phyloP scores from a whole-genome alignment of 1,284 basidiomycete genomes.

The Afroboletus lepidellus region DNA sequence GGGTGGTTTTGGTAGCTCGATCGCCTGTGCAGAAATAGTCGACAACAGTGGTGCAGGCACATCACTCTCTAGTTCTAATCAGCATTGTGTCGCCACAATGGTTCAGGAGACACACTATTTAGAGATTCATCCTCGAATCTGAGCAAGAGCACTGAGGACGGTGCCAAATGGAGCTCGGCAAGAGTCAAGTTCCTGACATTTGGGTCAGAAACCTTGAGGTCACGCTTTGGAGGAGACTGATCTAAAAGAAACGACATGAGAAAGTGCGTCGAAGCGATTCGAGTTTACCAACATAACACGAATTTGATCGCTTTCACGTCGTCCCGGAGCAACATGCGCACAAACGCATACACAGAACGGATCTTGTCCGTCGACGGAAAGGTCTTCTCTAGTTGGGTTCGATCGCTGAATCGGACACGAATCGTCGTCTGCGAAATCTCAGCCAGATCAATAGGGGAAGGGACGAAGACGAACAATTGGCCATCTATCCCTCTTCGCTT shows the following conservation, averaged over 20 bases:
- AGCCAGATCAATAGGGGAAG: slow-evolving; percentile 1
- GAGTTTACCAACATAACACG: slow-evolving; percentile 63
- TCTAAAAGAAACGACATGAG: slow-evolving; percentile 41
- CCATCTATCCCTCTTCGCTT: slow-evolving; percentile 63
- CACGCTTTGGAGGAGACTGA: slow-evolving; percentile 77
- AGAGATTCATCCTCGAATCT: slow-evolving; percentile 71
- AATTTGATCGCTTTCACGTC: slow-evolving; percentile 76
- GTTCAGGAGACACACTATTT: slow-evolving; percentile 51
- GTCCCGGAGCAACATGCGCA: slow-evolving; percentile 68
- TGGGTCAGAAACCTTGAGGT: slow-evolving; percentile 76
- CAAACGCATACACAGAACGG: slow-evolving; percentile 78
- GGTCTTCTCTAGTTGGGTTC: slow-evolving; percentile 76
- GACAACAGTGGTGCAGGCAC: slow-evolving; percentile 66
- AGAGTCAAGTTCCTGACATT: slow-evolving; percentile 66
- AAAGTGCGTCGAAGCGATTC: not conserved
- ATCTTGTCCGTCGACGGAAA: slow-evolving; percentile 80
- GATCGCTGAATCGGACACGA: slow-evolving; percentile 77
- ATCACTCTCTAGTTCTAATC: slow-evolving; percentile 39
- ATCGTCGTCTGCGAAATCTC: slow-evolving; percentile 63
- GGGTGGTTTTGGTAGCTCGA: slow-evolving; percentile 60
- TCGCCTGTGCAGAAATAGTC: slow-evolving; percentile 52
- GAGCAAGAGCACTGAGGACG: slow-evolving; percentile 74
- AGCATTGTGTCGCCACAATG: not conserved
- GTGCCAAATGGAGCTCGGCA: slow-evolving; percentile 71
- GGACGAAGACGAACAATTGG: slow-evolving; percentile 58